Conservation (phyloP, 2,329 filamentous ascomycete genomes). For the Ascochyta pisi region DNA sequence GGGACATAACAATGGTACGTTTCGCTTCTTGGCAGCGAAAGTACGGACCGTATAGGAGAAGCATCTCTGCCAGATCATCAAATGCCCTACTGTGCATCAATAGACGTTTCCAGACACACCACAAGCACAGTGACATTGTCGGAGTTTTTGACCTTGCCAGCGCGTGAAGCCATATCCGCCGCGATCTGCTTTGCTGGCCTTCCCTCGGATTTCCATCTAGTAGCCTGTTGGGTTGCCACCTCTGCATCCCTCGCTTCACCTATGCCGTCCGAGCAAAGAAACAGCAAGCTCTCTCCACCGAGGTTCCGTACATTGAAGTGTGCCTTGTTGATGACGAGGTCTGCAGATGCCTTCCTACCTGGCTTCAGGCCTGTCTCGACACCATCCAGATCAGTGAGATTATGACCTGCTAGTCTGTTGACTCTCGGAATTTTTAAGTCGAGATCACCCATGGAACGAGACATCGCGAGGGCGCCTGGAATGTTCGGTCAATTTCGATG, state of each 20-base stretch:
- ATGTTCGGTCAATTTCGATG: neutral
- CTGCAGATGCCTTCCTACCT: slow-evolving; percentile 26
- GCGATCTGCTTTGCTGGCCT: slow-evolving; percentile 27
- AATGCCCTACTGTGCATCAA: neutral
- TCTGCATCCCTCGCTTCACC: slow-evolving; percentile 28
- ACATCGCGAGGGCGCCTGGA: slow-evolving; percentile 34
- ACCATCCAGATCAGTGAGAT: slow-evolving; percentile 31
- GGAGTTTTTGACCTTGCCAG: slow-evolving; percentile 22
- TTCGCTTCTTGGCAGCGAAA: neutral
- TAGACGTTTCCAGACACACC: slow-evolving; percentile 14
- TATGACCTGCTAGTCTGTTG: slow-evolving; percentile 33
- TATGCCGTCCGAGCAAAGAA: slow-evolving; percentile 33
- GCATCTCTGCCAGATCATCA: neutral
- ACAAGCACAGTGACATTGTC: slow-evolving; percentile 35
- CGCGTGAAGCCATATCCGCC: slow-evolving; percentile 21
- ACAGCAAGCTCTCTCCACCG: slow-evolving; percentile 26
- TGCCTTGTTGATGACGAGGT: slow-evolving; percentile 34
- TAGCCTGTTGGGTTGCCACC: slow-evolving; percentile 25
- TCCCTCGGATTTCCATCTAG: slow-evolving; percentile 23
- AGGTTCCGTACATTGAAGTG: slow-evolving; percentile 28
- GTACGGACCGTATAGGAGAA: neutral
- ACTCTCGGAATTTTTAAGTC: slow-evolving; percentile 34
- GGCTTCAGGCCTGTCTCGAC: slow-evolving; percentile 34
- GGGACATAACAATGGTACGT: neutral
- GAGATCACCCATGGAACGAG: slow-evolving; percentile 31